These are phyloP conservation scores for Phytophthora foliorum DNA, from an alignment of 352 stramenopile genomes.

Conservation along the genomic window DNA sequence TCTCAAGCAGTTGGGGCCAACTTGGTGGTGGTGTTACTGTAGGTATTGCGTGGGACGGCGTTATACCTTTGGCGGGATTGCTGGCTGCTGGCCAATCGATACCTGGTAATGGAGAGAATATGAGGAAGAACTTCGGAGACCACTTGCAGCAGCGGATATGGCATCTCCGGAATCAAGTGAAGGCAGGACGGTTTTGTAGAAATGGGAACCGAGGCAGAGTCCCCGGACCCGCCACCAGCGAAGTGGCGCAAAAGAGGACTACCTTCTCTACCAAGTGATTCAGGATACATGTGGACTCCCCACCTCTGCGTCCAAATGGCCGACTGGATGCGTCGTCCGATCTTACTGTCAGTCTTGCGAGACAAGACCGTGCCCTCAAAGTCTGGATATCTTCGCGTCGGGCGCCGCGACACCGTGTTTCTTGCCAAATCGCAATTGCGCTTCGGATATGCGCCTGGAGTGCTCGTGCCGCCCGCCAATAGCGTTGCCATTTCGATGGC, in stretches of 20 bases:
- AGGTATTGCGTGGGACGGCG: slow-evolving; percentile 2
- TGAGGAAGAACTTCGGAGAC: no score
- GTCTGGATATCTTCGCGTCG: background rate
- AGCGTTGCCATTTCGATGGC: background rate
- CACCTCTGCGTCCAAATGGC: background rate
- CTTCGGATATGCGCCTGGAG: slow-evolving; percentile 2
- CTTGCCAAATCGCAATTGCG: slow-evolving; percentile 12
- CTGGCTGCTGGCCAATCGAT: background rate
- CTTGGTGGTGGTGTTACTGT: background rate
- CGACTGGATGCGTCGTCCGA: no score
- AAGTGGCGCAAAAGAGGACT: no score
- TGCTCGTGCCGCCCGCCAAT: slow-evolving; percentile 32
- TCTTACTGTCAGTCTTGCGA: background rate
- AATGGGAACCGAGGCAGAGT: no score
- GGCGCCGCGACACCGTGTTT: slow-evolving; percentile 13
- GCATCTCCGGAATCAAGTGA: no score
- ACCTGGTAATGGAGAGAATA: no score
- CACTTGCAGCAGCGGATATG: no score
- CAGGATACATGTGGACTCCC: background rate
- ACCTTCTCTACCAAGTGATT: no score
- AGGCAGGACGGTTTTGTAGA: no score
- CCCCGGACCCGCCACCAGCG: no score
- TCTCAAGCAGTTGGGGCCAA: background rate
- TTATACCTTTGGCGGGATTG: slow-evolving; percentile 5
- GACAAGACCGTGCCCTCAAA: background rate